Conservation (phyloP, 345 rosid genomes). For the Populus alba region DNA sequence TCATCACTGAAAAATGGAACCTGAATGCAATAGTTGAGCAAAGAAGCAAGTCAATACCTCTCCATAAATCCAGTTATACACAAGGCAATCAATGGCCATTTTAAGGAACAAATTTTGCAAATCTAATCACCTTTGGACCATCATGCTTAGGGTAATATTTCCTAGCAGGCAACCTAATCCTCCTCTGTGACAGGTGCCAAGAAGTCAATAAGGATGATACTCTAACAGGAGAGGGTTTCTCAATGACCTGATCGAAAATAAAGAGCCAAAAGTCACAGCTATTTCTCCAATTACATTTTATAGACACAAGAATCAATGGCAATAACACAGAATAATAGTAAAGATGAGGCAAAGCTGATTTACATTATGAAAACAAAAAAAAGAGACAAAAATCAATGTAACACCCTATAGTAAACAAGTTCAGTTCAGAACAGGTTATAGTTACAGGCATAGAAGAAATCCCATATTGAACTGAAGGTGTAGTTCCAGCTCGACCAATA, state of each 20-base stretch:
- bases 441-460: conserved; percentile 86
- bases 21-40: conserved; percentile 37
- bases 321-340: background rate
- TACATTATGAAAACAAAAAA: background rate
- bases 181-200: conserved; percentile 72
- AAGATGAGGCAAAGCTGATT: background rate
- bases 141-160: conserved; percentile 73
- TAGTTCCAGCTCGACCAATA: conserved; percentile 67
- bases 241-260: conserved; percentile 55
- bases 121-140: conserved; percentile 54
- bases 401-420: background rate
- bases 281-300: background rate
- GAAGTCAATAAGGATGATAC: conserved; percentile 77
- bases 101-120: background rate
- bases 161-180: conserved; percentile 69
- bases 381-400: background rate
- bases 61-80: background rate
- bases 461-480: conserved; percentile 82
- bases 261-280: background rate
- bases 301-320: background rate
- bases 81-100: background rate
- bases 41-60: background rate
- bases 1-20: conserved; percentile 84
- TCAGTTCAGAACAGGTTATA: conserved; percentile 6
- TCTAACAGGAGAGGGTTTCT: conserved; percentile 73